Conservation (phyloP, 352 stramenopile genomes). For the Pythium pyrilobum region DNA sequence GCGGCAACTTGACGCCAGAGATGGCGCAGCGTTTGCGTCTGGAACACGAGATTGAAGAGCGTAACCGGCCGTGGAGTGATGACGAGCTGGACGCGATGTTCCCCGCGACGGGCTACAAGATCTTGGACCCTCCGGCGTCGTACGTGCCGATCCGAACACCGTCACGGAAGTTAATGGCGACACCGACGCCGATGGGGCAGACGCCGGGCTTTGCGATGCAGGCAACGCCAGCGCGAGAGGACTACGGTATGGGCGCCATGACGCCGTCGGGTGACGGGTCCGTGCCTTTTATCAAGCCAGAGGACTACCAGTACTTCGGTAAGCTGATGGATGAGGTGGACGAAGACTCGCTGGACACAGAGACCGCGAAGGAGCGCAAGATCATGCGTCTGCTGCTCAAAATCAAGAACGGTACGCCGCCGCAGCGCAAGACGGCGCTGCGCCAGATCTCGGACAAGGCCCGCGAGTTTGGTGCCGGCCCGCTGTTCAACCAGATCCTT, state of each 20-base stretch:
- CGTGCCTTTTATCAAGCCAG: constrained; percentile 97
- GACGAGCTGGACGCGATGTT: constrained; percentile 98
- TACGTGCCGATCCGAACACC: constrained; percentile 97
- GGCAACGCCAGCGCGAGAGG: constrained; percentile 68
- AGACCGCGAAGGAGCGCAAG: constrained; percentile 94
- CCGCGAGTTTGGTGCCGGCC: constrained; percentile 93
- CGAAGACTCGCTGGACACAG: constrained; percentile 83
- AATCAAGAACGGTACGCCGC: constrained; percentile 99
- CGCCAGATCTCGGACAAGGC: constrained; percentile 98
- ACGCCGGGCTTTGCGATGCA: constrained; percentile 90
- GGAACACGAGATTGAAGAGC: constrained; percentile 96
- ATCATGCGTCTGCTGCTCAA: constrained; percentile 98
- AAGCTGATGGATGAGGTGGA: constrained; percentile 93
- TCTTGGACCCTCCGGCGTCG: constrained; percentile 92
- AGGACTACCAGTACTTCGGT: constrained; percentile 99
- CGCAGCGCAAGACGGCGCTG: constrained; percentile 95
- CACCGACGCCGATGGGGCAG: constrained; percentile 93
- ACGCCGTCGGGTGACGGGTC: constrained; percentile 72
- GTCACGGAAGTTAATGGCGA: constrained; percentile 92
- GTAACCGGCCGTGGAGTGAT: constrained; percentile 94
- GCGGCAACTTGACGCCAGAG: constrained; percentile 82
- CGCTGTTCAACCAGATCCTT: constrained; percentile 99
- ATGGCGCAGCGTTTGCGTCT: constrained; percentile 91
- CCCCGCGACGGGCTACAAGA: constrained; percentile 92
- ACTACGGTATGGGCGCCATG: constrained; percentile 66